A percentile compares a stretch with the other conserved stretches of the same genome.
phyloP scores from a whole-genome alignment of 345 rosid species.

The Arabidopsis suecica region DNA sequence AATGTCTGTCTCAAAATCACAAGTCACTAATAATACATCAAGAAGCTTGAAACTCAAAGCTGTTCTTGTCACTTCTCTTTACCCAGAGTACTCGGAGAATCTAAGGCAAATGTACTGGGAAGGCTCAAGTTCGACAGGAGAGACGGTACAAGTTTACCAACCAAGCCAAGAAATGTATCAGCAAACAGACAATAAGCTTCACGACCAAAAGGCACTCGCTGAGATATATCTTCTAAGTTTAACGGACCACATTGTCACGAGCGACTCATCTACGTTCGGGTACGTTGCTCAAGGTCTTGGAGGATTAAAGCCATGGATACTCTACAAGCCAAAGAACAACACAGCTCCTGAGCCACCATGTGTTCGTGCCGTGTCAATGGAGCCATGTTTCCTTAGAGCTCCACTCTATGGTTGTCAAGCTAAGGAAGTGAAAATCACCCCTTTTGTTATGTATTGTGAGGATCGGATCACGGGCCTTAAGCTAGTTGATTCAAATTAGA shows the following conservation, averaged over 20 bases:
- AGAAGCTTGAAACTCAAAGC: constrained; percentile 32
- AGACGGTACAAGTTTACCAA: constrained; percentile 40
- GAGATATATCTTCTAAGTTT: constrained; percentile 49
- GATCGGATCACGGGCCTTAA: constrained; percentile 42
- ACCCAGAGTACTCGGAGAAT: constrained; percentile 27
- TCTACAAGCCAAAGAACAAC: constrained; percentile 32
- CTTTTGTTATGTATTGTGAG: constrained; percentile 46
- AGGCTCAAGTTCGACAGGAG: constrained; percentile 36
- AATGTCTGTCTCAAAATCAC: neutral
- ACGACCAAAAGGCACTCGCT: constrained; percentile 46
- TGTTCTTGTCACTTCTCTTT: constrained; percentile 47
- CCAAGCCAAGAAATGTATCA: constrained; percentile 48
- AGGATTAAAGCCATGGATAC: constrained; percentile 47
- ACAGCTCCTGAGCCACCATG: constrained; percentile 47
- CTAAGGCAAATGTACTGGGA: constrained; percentile 30
- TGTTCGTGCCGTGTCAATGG: constrained; percentile 41
- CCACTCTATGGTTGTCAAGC: constrained; percentile 42
- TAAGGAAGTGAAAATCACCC: constrained; percentile 14
- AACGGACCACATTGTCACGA: constrained; percentile 45
- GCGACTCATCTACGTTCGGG: constrained; percentile 45
- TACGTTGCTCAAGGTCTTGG: constrained; percentile 50
- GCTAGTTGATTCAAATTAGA: constrained; percentile 29
- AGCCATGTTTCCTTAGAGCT: constrained; percentile 48
- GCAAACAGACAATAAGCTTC: constrained; percentile 35
- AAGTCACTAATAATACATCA: constrained; percentile 7